Evolutionary conservation across 371 early-diverging fungal genomes (phyloP).

Genomic region (Cokeromyces recurvatus): DNA sequence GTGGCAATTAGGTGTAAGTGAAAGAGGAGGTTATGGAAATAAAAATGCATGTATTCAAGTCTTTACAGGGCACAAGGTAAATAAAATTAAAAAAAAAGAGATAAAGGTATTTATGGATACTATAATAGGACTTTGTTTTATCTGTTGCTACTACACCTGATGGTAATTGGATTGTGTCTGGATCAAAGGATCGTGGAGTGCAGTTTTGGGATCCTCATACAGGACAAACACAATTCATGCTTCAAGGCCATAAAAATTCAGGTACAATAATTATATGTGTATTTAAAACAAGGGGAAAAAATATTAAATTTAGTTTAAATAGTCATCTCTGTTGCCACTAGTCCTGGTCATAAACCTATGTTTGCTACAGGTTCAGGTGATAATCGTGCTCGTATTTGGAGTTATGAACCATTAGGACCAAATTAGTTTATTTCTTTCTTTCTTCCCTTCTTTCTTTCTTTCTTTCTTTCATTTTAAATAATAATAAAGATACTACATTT

Average conservation of each 20-base stretch:
- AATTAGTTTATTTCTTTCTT: background rate
- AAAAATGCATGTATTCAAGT: slow-evolving; percentile 49
- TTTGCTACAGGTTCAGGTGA: slow-evolving; percentile 98
- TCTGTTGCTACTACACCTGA: slow-evolving; percentile 92
- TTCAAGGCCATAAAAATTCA: slow-evolving; percentile 97
- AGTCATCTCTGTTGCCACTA: slow-evolving; percentile 93
- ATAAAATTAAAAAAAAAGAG: background rate
- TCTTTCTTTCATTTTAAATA: too few species aligned
- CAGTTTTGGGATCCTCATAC: slow-evolving; percentile 92
- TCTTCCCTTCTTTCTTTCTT: background rate
- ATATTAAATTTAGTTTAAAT: slow-evolving; percentile 5
- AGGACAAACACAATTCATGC: slow-evolving; percentile 81
- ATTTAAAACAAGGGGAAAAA: background rate
- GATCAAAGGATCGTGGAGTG: slow-evolving; percentile 93
- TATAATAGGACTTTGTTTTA: slow-evolving; percentile 86
- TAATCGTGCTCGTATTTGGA: slow-evolving; percentile 91
- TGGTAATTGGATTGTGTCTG: slow-evolving; percentile 92
- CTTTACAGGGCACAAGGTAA: slow-evolving; percentile 65
- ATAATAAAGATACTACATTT: background rate
- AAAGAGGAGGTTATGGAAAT: slow-evolving; percentile 24
- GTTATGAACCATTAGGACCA: slow-evolving; percentile 47
- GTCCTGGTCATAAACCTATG: slow-evolving; percentile 68
- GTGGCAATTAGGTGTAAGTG: slow-evolving; percentile 76
- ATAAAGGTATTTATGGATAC: background rate
- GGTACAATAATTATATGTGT: slow-evolving; percentile 36